Conservation (phyloP, 805 yeast genomes). For the Cyberlindnera sargentensis region DNA sequence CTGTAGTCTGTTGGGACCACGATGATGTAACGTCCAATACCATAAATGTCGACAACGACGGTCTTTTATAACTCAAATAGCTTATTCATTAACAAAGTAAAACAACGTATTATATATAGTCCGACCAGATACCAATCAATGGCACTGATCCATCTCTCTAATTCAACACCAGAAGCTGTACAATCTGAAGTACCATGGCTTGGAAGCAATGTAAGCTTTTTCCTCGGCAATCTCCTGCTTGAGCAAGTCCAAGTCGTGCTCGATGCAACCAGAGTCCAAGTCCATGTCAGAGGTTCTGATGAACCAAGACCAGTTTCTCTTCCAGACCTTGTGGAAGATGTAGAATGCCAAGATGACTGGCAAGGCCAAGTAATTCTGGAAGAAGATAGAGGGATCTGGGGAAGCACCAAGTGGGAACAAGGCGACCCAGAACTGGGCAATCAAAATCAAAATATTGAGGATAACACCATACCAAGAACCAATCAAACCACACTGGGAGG, state of each 20-base stretch:
- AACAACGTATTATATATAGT: too few species aligned
- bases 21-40: too few species aligned
- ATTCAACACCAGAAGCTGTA: slow-evolving; percentile 49
- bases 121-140: too few species aligned
- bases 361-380: slow-evolving; percentile 34
- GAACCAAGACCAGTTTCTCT: slow-evolving; percentile 32
- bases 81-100: too few species aligned
- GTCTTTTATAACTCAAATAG: too few species aligned
- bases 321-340: slow-evolving; percentile 36
- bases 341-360: slow-evolving; percentile 34
- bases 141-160: too few species aligned
- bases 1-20: too few species aligned
- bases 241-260: slow-evolving; percentile 48
- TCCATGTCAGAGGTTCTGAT: slow-evolving; percentile 46
- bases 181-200: slow-evolving; percentile 38
- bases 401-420: slow-evolving; percentile 27
- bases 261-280: slow-evolving; percentile 57
- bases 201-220: slow-evolving; percentile 39
- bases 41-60: too few species aligned
- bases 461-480: slow-evolving; percentile 61
- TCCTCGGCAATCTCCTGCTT: slow-evolving; percentile 52
- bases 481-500: slow-evolving; percentile 59
- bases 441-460: slow-evolving; percentile 53
- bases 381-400: slow-evolving; percentile 27
- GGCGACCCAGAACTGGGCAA: slow-evolving; percentile 80